Percentiles rank a stretch among this genome's conserved stretches.
Evolutionary conservation across 768 basidiomycete species (phyloP).

Genomic region (Kwoniella shandongensis): DNA sequence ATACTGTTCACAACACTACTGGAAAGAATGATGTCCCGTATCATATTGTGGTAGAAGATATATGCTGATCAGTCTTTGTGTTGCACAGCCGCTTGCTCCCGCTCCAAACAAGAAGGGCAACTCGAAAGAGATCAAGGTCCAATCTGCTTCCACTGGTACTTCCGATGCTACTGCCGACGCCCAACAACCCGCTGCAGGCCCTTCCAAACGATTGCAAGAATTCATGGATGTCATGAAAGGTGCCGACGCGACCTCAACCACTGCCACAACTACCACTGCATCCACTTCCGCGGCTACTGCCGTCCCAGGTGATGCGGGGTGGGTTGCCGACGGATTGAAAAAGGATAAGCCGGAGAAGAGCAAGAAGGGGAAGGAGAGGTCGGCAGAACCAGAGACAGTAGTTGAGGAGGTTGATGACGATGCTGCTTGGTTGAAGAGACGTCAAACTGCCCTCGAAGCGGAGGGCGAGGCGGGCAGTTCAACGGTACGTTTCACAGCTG

Average conservation of each 20-base stretch:
- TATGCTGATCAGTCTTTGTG: no score
- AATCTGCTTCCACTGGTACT: conserved; percentile 3
- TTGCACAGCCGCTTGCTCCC: conserved; percentile 33
- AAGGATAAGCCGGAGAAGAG: conserved; percentile 19
- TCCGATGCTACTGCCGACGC: not conserved
- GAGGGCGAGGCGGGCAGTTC: conserved; percentile 26
- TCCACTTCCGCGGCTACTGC: conserved; percentile 26
- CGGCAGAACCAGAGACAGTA: conserved; percentile 13
- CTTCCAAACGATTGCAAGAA: conserved; percentile 61
- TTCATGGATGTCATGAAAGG: conserved; percentile 73
- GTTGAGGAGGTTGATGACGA: conserved; percentile 50
- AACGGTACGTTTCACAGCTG: conserved; percentile 10
- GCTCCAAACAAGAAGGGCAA: conserved; percentile 13
- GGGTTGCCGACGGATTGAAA: conserved; percentile 32
- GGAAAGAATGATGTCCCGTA: no score
- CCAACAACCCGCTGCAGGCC: conserved; percentile 25
- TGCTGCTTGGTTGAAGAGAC: conserved; percentile 52
- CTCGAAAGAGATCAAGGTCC: not conserved
- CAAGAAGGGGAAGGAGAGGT: conserved; percentile 29
- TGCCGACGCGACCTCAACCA: conserved; percentile 24
- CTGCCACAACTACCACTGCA: conserved; percentile 23
- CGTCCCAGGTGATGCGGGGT: conserved; percentile 36
- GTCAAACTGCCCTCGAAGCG: conserved; percentile 35
- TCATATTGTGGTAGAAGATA: no score
- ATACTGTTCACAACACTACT: no score